Percentiles rank a stretch among this genome's conserved stretches.
Evolutionary conservation across 1,284 basidiomycete genomes (phyloP).

Genomic region (Exobasidium cylindrosporum): DNA sequence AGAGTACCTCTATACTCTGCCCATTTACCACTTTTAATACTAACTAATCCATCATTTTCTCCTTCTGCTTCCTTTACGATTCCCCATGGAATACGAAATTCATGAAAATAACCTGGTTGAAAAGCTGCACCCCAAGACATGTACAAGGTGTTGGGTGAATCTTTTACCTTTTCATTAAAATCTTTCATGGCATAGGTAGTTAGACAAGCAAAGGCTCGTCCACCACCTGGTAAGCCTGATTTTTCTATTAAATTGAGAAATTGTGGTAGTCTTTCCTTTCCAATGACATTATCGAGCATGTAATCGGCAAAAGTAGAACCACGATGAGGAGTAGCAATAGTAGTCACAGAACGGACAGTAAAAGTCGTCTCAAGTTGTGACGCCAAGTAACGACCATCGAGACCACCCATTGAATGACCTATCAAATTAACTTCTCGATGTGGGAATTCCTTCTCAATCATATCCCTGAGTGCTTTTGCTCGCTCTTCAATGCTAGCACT

Average conservation of each 20-base stretch:
- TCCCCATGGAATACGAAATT: constrained; percentile 69
- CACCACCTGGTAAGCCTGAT: constrained; percentile 77
- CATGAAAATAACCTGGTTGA: constrained; percentile 60
- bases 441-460: constrained; percentile 73
- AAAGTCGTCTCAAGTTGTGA: constrained; percentile 58
- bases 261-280: constrained; percentile 17
- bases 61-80: constrained; percentile 77
- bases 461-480: constrained; percentile 74
- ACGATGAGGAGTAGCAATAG: constrained; percentile 85
- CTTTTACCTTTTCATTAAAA: constrained; percentile 81
- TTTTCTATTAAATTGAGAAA: constrained; percentile 70
- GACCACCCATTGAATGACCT: constrained; percentile 84
- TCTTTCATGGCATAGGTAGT: constrained; percentile 78
- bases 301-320: constrained; percentile 92
- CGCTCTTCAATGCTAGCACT: constrained; percentile 65
- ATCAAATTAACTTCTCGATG: constrained; percentile 78
- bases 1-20: constrained; percentile 69
- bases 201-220: constrained; percentile 81
- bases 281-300: constrained; percentile 67
- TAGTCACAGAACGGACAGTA: constrained; percentile 76
- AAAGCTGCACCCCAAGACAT: constrained; percentile 90
- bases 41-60: constrained; percentile 81
- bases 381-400: constrained; percentile 80
- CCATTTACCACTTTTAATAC: constrained; percentile 78
- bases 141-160: constrained; percentile 74